Evolutionary conservation across 2,329 filamentous ascomycete species (phyloP).

Genomic region (Periconia sp.): DNA sequence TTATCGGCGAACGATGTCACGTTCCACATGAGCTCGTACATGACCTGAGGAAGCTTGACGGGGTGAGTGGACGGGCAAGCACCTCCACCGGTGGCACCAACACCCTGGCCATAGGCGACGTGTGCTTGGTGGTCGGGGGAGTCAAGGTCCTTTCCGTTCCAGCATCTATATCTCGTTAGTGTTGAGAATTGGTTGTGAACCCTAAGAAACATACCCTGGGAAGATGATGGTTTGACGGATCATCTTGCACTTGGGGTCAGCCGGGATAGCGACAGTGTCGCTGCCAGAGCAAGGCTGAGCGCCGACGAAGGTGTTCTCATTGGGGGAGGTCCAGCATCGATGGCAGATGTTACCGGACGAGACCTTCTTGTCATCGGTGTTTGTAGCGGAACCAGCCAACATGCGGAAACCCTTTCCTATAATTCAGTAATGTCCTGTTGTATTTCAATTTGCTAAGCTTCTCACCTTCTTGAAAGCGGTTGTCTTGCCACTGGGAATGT

Average conservation of each 20-base stretch:
- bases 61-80: constrained; percentile 51
- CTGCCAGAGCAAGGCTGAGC: constrained; percentile 57
- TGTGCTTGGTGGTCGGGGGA: constrained; percentile 47
- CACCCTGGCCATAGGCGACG: constrained; percentile 53
- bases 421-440: constrained; percentile 3
- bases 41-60: constrained; percentile 41
- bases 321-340: constrained; percentile 50
- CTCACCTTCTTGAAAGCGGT: constrained; percentile 44
- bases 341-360: constrained; percentile 38
- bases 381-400: constrained; percentile 36
- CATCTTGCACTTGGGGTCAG: constrained; percentile 56
- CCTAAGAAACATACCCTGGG: constrained; percentile 26
- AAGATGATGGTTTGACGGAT: constrained; percentile 62
- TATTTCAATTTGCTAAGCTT: not conserved
- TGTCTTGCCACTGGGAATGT: constrained; percentile 40
- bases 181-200: not conserved
- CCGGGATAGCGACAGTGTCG: constrained; percentile 59
- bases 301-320: constrained; percentile 56
- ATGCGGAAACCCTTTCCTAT: constrained; percentile 37
- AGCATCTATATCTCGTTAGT: constrained; percentile 20
- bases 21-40: constrained; percentile 47
- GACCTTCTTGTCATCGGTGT: constrained; percentile 39
- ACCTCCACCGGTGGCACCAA: constrained; percentile 55
- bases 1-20: constrained; percentile 37
- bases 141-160: constrained; percentile 40